These are phyloP conservation scores for Stentor roeselii DNA, from an alignment of 73 alveolate genomes.

Conservation along the genomic window DNA sequence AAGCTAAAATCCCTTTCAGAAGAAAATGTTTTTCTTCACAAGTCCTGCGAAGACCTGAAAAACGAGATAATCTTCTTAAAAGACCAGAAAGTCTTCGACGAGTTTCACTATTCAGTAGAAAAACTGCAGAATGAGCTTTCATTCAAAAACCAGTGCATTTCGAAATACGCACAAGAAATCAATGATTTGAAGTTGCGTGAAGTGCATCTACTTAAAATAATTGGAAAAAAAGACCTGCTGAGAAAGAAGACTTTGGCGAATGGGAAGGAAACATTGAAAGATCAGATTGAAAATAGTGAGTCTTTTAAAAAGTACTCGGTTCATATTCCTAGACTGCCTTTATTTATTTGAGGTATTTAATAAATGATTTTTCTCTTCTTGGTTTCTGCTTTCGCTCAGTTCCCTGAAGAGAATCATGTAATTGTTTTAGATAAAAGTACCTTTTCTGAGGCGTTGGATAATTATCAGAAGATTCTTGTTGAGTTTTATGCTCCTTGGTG, in stretches of 20 bases:
- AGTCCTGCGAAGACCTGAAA: background rate
- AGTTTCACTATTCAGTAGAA: background rate
- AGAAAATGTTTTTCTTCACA: background rate
- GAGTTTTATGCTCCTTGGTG: slow-evolving; percentile 52
- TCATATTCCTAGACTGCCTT: too few species aligned
- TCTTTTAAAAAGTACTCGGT: too few species aligned
- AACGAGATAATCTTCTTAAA: background rate
- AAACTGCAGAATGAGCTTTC: background rate
- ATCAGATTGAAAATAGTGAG: too few species aligned
- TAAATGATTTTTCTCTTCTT: background rate
- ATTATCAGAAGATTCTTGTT: background rate
- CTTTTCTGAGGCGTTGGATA: background rate
- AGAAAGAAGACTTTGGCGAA: too few species aligned
- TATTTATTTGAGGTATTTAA: too few species aligned
- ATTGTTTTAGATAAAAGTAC: background rate
- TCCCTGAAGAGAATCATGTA: background rate
- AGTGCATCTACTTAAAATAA: background rate
- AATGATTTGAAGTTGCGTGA: background rate
- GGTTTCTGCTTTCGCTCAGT: background rate
- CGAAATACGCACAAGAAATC: background rate
- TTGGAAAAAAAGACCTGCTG: background rate
- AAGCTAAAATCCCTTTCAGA: background rate
- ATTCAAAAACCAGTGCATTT: background rate
- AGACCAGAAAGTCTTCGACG: background rate
- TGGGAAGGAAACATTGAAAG: too few species aligned